Base-by-base conservation (phyloP, 805 yeast species). In the Candida loeiensis region DNA sequence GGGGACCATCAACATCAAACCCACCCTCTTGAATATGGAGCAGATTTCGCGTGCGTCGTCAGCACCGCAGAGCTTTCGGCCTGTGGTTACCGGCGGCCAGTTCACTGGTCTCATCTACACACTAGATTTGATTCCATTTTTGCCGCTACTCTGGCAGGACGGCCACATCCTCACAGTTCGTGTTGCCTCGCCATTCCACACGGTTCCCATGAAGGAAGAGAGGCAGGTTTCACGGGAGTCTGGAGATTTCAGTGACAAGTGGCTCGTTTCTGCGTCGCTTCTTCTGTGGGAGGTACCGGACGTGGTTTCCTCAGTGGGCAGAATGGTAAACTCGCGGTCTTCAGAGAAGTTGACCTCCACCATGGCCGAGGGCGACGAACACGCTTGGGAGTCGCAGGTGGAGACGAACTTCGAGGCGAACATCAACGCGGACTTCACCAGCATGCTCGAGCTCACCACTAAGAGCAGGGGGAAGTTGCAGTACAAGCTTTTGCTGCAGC, bases 131-230 rank as follows among this genome's bases (percentile, higher is more conserved):
- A 40, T 55, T n/a, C 39, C 54, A 6, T 45, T 58, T 20, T 51
- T 60, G 40, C 63, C 63, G 7, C 44, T 53, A 14, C 53, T 60
- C 36, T 58, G 63, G 62, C 45, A 39, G 16, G 55, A 41, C 30
- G 53, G 43, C 11, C 44, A 51, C 20, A 40, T 47, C 7, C 46
- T 60, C 17, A 50, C 47, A 20, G 39, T 60, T 24, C 30, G 40
- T 11, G 26, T 37, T 25, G 25, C 34, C 4, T 25, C 40, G n/a
- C 40, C 40, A 1, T 37, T 37, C 32, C 20, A 31, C 24, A n/a
- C 17, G 4, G 9, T 37, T 9, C 40, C 40, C 15, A 22, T 24
- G 12, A 12, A 32, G 6, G 22, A 17, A 4, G 16, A 31, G 2
- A 19, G 40, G 14, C 30, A 22, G 17, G 21, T 34, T 2, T 16